Base-by-base conservation (phyloP, 306 rosid species). In the Cucurbita argyrosperma region DNA sequence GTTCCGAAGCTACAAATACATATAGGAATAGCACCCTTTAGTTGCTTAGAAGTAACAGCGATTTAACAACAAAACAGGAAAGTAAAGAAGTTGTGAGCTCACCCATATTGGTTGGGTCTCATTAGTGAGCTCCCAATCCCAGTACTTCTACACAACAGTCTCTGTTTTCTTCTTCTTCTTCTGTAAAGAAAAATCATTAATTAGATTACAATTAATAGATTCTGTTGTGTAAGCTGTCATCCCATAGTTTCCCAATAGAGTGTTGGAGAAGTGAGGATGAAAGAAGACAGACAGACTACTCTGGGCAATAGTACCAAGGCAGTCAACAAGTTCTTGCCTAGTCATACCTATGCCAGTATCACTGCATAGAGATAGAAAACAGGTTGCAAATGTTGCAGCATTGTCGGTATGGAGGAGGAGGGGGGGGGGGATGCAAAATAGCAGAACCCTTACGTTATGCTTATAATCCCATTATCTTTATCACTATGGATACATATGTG, bases 281-380 rank as follows among this genome's bases (percentile, higher is more conserved):
- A 45, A 74, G 51, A 30, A 58, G 39, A 21, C 45, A 39, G 60
- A 51, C 54, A 26, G 26, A 26, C 99, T 96, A 91, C 99, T 95
- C 82, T 95, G 99, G 40, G 99, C 97, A 77, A 95, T 95, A 75
- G 99, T 95, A 81, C 96, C 99, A 83, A 91, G 97, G 80, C 99
- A 95, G 76, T 95, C 99, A 71, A 95, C 82, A 79, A 95, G 89
- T 62, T 95, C 97, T 79, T 89, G 86, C 78, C 77, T 89, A 19
- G 96, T 91, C 99, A 95, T 95, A 54, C 99, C 99, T 8, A 95
- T 89, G 53, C 99, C 99, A 61, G 95, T 80, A 75, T 95, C 99
- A 75, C 99, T 95, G 85, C 81, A 83, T 56, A 66, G 45, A 67
- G 67, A 65, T 68, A 51, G 74, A 66, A 66, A 50, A 62, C 46